Evolutionary conservation across 495 filamentous ascomycete species (phyloP).

Genomic region (Articulospora tetracladia): DNA sequence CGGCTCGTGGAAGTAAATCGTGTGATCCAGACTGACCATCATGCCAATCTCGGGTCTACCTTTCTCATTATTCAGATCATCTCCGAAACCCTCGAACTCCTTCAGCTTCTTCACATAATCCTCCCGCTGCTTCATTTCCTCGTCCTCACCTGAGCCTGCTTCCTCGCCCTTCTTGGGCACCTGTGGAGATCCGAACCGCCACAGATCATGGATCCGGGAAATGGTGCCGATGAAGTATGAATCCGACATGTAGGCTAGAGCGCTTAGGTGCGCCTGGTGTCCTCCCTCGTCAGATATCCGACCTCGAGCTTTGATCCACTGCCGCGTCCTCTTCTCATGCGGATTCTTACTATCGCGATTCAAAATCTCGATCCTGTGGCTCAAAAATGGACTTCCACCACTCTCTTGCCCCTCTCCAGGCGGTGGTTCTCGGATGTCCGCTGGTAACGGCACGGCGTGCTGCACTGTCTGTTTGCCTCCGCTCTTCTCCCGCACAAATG

Average conservation of each 20-base stretch:
- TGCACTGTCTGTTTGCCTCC: slow-evolving; percentile 57
- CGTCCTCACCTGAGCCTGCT: slow-evolving; percentile 21
- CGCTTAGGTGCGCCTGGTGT: slow-evolving; percentile 74
- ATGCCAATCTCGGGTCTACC: slow-evolving; percentile 66
- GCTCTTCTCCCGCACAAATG: slow-evolving; percentile 71
- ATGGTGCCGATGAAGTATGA: slow-evolving; percentile 91
- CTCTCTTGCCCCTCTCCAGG: slow-evolving; percentile 8
- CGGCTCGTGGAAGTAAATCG: slow-evolving; percentile 92
- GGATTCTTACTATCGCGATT: slow-evolving; percentile 42
- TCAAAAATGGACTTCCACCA: slow-evolving; percentile 52
- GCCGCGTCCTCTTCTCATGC: slow-evolving; percentile 64
- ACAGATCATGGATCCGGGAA: slow-evolving; percentile 67
- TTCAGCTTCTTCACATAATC: slow-evolving; percentile 34
- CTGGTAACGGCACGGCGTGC: slow-evolving; percentile 59
- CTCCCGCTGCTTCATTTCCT: slow-evolving; percentile 37
- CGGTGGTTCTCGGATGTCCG: slow-evolving; percentile 34
- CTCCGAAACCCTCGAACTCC: slow-evolving; percentile 31
- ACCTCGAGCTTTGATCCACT: slow-evolving; percentile 77
- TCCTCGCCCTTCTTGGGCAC: slow-evolving; percentile 27
- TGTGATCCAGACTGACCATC: slow-evolving; percentile 94
- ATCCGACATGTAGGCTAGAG: slow-evolving; percentile 90
- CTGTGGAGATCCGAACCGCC: slow-evolving; percentile 49
- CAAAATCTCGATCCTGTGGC: slow-evolving; percentile 46
- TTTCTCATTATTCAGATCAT: slow-evolving; percentile 25
- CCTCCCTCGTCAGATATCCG: slow-evolving; percentile 67